Evolutionary conservation across 148 eudicot genomes (phyloP).

Genomic region (Persicaria maculosa): DNA sequence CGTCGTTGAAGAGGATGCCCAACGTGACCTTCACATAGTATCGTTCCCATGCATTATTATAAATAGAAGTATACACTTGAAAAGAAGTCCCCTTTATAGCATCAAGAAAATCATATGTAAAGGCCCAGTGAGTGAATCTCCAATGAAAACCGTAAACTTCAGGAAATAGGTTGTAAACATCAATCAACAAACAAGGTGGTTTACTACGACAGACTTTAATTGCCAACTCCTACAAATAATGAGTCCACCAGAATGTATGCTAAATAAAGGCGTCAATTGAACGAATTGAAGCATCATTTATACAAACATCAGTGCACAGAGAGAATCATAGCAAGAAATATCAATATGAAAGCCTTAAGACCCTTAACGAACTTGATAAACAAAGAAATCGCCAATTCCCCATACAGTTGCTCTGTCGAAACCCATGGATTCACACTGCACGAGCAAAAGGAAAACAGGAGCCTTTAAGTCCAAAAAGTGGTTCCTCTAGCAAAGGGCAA

Average conservation of each 20-base stretch:
- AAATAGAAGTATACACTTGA: background rate
- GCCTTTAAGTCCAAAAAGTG: no score
- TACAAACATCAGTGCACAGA: background rate
- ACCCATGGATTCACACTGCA: no score
- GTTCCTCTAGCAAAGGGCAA: no score
- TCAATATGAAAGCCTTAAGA: background rate
- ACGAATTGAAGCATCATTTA: background rate
- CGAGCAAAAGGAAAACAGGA: no score
- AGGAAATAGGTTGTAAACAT: background rate
- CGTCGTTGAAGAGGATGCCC: conserved; percentile 89
- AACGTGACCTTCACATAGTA: conserved; percentile 65
- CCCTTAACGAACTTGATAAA: background rate
- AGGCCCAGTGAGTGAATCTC: background rate
- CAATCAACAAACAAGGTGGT: background rate
- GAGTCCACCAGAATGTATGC: background rate
- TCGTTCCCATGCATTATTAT: background rate
- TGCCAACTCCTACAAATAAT: background rate
- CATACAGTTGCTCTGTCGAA: background rate
- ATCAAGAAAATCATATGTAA: background rate
- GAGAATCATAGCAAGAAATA: background rate
- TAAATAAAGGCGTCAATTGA: background rate
- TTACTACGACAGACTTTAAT: background rate
- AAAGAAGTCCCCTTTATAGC: background rate
- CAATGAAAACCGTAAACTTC: background rate
- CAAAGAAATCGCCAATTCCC: background rate